Evolutionary conservation across 2,329 filamentous ascomycete species (phyloP).

Genomic region (Diaporthe batatas): DNA sequence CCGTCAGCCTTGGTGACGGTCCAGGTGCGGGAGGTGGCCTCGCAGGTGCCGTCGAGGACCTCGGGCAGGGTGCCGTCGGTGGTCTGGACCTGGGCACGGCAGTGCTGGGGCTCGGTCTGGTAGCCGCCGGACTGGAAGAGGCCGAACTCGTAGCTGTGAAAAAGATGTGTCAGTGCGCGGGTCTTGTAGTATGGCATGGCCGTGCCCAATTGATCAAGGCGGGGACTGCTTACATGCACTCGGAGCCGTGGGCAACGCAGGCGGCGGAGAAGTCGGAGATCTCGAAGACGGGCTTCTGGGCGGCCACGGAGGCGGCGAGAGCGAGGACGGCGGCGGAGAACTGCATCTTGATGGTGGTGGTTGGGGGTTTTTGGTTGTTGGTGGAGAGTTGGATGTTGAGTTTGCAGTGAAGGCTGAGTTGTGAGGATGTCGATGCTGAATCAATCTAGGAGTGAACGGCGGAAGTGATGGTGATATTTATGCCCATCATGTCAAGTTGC

Average conservation of each 20-base stretch:
- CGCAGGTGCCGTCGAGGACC: constrained; percentile 49
- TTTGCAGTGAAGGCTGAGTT: constrained; percentile 6
- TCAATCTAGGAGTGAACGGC: background rate
- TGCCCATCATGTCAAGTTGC: background rate
- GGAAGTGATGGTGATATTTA: constrained; percentile 19
- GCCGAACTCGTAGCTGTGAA: constrained; percentile 35
- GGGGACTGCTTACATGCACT: constrained; percentile 38
- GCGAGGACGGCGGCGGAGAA: constrained; percentile 39
- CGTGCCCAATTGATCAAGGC: background rate
- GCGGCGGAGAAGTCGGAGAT: constrained; percentile 30
- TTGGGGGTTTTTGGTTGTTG: constrained; percentile 38
- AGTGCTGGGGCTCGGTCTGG: constrained; percentile 33
- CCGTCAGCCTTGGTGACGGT: constrained; percentile 44
- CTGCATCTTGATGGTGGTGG: constrained; percentile 41
- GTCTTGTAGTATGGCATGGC: background rate
- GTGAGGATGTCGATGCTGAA: constrained; percentile 21
- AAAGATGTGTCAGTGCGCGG: background rate
- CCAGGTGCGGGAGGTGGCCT: constrained; percentile 49
- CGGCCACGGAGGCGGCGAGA: constrained; percentile 38
- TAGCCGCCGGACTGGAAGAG: constrained; percentile 8
- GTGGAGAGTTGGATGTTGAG: background rate
- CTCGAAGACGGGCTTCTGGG: constrained; percentile 26
- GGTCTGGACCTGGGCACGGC: background rate
- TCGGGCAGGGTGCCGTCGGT: constrained; percentile 48
- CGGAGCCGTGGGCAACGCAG: constrained; percentile 37